Evolutionary conservation across 257 asterid species (phyloP), one percentile per base, ranked within the genome.

Genomic region (Apocynum venetum): DNA sequence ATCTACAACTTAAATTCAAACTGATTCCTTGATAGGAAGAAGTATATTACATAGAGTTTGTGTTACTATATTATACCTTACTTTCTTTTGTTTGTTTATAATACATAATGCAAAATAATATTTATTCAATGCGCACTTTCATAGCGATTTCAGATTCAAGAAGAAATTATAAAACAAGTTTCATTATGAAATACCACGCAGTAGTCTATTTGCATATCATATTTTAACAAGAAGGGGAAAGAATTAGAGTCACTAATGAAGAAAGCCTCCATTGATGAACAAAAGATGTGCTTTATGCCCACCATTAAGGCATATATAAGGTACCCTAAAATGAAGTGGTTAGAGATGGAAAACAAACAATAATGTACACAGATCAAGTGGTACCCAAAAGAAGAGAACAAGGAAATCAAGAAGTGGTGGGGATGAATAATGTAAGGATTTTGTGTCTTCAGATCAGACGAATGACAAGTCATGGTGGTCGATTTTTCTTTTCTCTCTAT

Each of bases 391-490:
- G 71, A 74, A 63, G 69, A 78, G 79, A 83, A 80, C 85, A 86
- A 83, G 2, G 78, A 78, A 72, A 80, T 84, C 74, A 78, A 19
- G 36, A n/a, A 59, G 57, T 65, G 61, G 73, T 56, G 76, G 51
- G 61, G 76, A 51, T 74, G 80, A 77, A 55, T 71, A 61, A 74
- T 82, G 81, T 66, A 17, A 59, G 81, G 77, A 80, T 78, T 82
- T 83, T 60, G 11, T 87, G 92, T 87, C 91, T 72, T 83, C 95
- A 77, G n/a, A 81, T 80, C 81, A 43, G 86, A 86, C 88, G 80
- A 86, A 76, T 84, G 87, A 86, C 91, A 84, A 75, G 84, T 80
- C 89, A 80, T 84, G 79, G 86, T 80, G 94, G 83, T 82, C 87
- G 83, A 77, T 43, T 56, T 77, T 52, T 71, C 55, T 13, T 36